A percentile compares a stretch with the other conserved stretches of the same genome.
phyloP scores from a whole-genome alignment of 106 monocot species.

The Hemerocallis citrina region DNA sequence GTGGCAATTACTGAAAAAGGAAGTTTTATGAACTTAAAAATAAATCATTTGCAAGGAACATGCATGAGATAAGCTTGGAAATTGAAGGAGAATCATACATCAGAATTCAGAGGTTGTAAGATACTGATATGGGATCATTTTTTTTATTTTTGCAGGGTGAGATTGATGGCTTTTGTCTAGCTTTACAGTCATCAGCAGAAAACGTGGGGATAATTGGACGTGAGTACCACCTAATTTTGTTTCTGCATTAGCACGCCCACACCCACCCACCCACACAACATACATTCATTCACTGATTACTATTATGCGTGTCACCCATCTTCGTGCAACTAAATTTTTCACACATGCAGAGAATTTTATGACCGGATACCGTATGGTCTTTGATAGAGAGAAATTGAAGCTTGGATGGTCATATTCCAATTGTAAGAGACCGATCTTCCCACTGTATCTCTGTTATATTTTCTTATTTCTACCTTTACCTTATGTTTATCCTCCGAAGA shows the following conservation, averaged over 20 bases:
- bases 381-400: conserved; percentile 82
- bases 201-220: conserved; percentile 71
- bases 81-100: neutral
- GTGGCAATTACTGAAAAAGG: too few relatives aligned
- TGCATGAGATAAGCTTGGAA: neutral
- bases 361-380: conserved; percentile 77
- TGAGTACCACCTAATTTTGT: conserved; percentile 24
- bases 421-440: conserved; percentile 46
- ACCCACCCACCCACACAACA: too few relatives aligned
- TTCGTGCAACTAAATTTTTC: neutral
- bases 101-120: neutral
- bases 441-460: neutral
- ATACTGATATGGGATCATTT: neutral
- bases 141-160: conserved; percentile 42
- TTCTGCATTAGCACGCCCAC: too few relatives aligned
- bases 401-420: conserved; percentile 92
- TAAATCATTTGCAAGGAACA: neutral
- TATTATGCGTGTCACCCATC: neutral
- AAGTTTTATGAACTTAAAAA: neutral
- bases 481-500: neutral
- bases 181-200: conserved; percentile 62
- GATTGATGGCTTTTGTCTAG: conserved; percentile 71
- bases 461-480: neutral
- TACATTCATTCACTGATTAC: neutral
- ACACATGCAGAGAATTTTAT: conserved; percentile 77